Base-by-base conservation (phyloP, 495 filamentous ascomycete genomes). In the Neurospora sp. region DNA sequence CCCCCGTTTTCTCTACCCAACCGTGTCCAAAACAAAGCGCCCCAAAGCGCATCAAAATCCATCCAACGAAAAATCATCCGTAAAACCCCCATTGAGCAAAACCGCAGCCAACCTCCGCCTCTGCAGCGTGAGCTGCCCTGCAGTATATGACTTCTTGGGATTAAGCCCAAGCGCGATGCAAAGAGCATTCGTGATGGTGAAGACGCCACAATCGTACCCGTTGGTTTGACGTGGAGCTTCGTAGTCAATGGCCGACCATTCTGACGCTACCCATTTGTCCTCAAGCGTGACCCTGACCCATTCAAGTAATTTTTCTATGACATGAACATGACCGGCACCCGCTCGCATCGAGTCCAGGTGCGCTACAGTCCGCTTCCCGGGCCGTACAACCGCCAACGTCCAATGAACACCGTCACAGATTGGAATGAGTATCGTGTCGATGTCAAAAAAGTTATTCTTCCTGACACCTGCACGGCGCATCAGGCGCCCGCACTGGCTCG, bases 191-290 rank as follows among this genome's bases (percentile, higher is more conserved):
- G 90, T 91, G 24, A 92, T 86, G 5, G 90, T 86, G 76, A 95
- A 96, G 4, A 94, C 91, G 7, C 94, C 94, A 73, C 94, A 97
- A 78, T 97, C 94, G 73, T 83, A 89, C 1, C 86, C 86, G 76
- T 96, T 96, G 69, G 82, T 82, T 75, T 97, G 94, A 9, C 76
- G 78, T 0, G 90, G 89, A 6, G 80, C 80, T 0, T 77, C 81
- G 8, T 83, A 81, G 2, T 84, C 78, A 3, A 88, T 80, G 0
- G 85, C 79, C 2, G 75, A 80, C 93, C 94, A 96, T 39, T 96
- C 91, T 0, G 80, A 80, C 24, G 86, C 86, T 9, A 84, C 80
- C 73, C 86, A 95, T 17, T 81, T 77, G 0, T 82, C 74, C 4
- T 87, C 88, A 13, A 96, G 82, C 73, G 91, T 88, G 38, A 80